These are phyloP conservation scores for Naegleria lovaniensis DNA, from an alignment of 208 protist genomes.

Conservation along the genomic window DNA sequence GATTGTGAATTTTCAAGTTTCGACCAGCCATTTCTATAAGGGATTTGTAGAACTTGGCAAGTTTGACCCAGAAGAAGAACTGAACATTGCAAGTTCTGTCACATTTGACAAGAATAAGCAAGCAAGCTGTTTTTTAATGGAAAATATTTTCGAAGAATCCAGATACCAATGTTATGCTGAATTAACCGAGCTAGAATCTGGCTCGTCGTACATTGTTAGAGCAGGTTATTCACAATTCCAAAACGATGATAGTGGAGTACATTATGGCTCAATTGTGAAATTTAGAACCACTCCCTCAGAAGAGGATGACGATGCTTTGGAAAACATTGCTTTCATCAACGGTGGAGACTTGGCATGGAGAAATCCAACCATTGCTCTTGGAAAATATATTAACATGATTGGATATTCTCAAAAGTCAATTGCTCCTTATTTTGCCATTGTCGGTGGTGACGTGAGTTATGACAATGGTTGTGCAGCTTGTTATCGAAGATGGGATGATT, in stretches of 20 bases:
- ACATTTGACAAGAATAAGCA: background rate
- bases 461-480: background rate
- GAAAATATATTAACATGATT: background rate
- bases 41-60: background rate
- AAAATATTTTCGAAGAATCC: background rate
- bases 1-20: constrained; percentile 17
- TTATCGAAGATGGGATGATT: background rate
- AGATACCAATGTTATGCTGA: constrained; percentile 7
- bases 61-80: background rate
- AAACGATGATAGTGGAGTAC: background rate
- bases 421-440: background rate
- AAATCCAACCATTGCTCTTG: background rate
- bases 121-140: background rate
- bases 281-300: constrained; percentile 5
- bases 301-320: background rate
- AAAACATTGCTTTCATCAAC: background rate
- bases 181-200: background rate
- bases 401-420: background rate
- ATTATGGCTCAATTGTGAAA: background rate
- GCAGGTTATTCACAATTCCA: background rate
- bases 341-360: background rate
- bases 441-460: constrained; percentile 3
- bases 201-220: background rate
- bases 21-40: background rate
- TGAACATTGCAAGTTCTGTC: background rate